Evolutionary conservation across 2,329 filamentous ascomycete genomes (phyloP).

Genomic region (Cadophora sp.): DNA sequence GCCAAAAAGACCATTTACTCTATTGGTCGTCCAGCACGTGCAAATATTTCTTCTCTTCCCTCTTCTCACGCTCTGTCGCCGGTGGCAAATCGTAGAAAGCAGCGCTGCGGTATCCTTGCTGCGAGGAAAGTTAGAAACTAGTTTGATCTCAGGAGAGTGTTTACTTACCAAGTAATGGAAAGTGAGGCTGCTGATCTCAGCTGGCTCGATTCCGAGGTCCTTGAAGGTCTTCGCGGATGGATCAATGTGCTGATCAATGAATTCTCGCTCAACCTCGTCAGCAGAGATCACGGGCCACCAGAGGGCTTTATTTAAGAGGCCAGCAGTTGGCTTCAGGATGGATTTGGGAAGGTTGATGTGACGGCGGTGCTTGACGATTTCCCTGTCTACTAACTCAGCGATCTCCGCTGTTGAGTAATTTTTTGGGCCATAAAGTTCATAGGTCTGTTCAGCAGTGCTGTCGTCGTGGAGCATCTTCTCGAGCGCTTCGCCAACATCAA

Average conservation of each 20-base stretch:
- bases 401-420: slow-evolving; percentile 92
- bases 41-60: slow-evolving; percentile 95
- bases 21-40: slow-evolving; percentile 91
- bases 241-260: slow-evolving; percentile 92
- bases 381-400: slow-evolving; percentile 83
- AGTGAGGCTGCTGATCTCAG: slow-evolving; percentile 83
- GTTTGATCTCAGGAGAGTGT: not conserved
- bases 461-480: slow-evolving; percentile 93
- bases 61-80: slow-evolving; percentile 91
- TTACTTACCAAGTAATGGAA: slow-evolving; percentile 89
- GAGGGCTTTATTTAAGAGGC: slow-evolving; percentile 78
- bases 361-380: slow-evolving; percentile 88
- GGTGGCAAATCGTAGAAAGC: slow-evolving; percentile 93
- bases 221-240: slow-evolving; percentile 92
- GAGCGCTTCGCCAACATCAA: slow-evolving; percentile 88
- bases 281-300: slow-evolving; percentile 89
- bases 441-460: slow-evolving; percentile 87
- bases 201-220: slow-evolving; percentile 88
- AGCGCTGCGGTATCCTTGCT: slow-evolving; percentile 91
- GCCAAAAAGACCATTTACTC: slow-evolving; percentile 37
- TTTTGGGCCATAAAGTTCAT: slow-evolving; percentile 91
- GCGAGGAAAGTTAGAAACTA: slow-evolving; percentile 47
- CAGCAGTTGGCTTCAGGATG: slow-evolving; percentile 76
- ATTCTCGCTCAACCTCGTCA: slow-evolving; percentile 90
- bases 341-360: slow-evolving; percentile 91